Percentiles rank a stretch among this genome's conserved stretches.
Evolutionary conservation across 139 green algal genomes (phyloP).

Genomic region (Astrephomene gubernaculifera): DNA sequence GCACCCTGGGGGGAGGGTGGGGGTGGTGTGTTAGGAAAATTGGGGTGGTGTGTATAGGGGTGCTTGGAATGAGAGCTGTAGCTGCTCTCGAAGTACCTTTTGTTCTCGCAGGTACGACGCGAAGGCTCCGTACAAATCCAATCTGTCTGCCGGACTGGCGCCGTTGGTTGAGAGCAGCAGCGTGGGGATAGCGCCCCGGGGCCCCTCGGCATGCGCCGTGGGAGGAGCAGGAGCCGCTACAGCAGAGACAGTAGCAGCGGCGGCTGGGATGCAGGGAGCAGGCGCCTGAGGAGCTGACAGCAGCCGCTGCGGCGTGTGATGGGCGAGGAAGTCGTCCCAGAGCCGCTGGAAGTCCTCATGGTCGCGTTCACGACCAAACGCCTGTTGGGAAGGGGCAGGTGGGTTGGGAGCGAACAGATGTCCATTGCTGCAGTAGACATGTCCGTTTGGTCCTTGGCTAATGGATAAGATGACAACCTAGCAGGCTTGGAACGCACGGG

Average conservation of each 20-base stretch:
- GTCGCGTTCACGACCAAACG: slow-evolving; percentile 17
- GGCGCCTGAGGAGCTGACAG: not conserved
- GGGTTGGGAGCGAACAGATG: not conserved
- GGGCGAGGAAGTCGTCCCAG: slow-evolving; percentile 16
- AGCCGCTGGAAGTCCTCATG: slow-evolving; percentile 30
- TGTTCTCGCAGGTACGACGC: slow-evolving; percentile 11
- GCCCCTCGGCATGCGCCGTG: not conserved
- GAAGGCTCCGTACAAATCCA: slow-evolving; percentile 22
- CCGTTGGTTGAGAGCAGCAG: slow-evolving; percentile 40
- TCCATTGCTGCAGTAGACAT: not conserved
- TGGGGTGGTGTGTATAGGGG: not conserved
- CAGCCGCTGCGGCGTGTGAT: not conserved
- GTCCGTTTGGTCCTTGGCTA: not conserved
- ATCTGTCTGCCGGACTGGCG: slow-evolving; percentile 10
- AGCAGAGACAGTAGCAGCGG: not conserved
- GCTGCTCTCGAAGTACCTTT: slow-evolving; percentile 1
- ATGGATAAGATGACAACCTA: not conserved
- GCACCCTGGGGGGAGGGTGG: not conserved
- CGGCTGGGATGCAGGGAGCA: not conserved
- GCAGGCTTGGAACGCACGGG: not conserved
- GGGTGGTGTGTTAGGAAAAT: not conserved
- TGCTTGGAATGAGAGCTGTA: not conserved
- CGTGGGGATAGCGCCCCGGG: slow-evolving; percentile 14
- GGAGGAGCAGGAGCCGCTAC: no score
- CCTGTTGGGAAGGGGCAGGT: not conserved